Conservation (phyloP, 805 yeast genomes). For the Kodamaea neixiangensis region DNA sequence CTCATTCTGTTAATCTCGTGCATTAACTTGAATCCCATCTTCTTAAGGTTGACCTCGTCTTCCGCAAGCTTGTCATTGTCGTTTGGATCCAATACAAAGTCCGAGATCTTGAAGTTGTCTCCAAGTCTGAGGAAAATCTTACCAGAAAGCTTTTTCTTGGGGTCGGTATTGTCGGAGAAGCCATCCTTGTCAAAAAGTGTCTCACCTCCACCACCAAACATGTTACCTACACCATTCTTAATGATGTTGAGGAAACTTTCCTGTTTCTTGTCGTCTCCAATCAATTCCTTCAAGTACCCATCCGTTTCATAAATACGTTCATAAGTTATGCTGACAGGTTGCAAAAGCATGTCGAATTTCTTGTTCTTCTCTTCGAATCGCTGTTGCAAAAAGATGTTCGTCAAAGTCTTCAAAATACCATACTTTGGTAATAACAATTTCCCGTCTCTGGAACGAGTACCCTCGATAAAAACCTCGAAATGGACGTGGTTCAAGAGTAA, state of each 20-base stretch:
- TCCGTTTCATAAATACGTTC: slow-evolving; percentile 59
- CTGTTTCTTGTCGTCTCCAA: slow-evolving; percentile 57
- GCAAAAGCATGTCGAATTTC: slow-evolving; percentile 39
- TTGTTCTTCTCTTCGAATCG: slow-evolving; percentile 16
- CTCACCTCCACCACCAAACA: slow-evolving; percentile 20
- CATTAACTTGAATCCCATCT: slow-evolving; percentile 54
- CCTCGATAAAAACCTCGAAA: slow-evolving; percentile 64
- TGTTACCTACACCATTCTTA: slow-evolving; percentile 34
- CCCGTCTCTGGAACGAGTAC: slow-evolving; percentile 69
- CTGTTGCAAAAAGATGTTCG: slow-evolving; percentile 48
- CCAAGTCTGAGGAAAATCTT: slow-evolving; percentile 41
- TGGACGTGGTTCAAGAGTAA: slow-evolving; percentile 49
- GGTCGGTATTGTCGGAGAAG: slow-evolving; percentile 29
- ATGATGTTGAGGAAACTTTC: slow-evolving; percentile 47
- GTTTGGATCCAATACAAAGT: slow-evolving; percentile 18
- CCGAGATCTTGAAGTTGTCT: slow-evolving; percentile 29
- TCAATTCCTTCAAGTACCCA: slow-evolving; percentile 55
- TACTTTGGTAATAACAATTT: slow-evolving; percentile 61
- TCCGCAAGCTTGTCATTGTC: slow-evolving; percentile 13
- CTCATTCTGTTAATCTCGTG: slow-evolving; percentile 53
- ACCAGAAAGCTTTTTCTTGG: slow-evolving; percentile 29
- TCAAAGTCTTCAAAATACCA: slow-evolving; percentile 56
- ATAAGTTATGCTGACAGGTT: slow-evolving; percentile 60
- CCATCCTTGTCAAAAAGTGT: slow-evolving; percentile 21
- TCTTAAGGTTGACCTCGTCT: slow-evolving; percentile 37